These are phyloP conservation scores for Penicillium sp. DNA, from an alignment of 2,329 filamentous ascomycete genomes.

Conservation along the genomic window DNA sequence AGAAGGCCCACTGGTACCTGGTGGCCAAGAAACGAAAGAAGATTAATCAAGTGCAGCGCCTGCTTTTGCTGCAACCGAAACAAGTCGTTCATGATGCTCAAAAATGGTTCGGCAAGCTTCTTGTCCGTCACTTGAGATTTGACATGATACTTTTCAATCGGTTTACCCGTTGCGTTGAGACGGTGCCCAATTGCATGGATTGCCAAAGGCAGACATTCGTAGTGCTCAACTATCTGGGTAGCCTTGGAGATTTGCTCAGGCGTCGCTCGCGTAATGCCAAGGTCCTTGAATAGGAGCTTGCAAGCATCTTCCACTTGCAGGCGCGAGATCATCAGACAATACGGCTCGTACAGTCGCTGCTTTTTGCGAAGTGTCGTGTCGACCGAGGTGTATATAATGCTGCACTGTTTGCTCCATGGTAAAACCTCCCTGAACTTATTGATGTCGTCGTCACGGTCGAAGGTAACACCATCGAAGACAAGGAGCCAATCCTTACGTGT, in stretches of 20 bases:
- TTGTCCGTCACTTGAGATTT: conserved; percentile 49
- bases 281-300: conserved; percentile 53
- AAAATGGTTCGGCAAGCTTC: conserved; percentile 44
- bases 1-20: conserved; percentile 60
- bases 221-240: conserved; percentile 53
- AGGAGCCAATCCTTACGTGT: conserved; percentile 56
- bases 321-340: conserved; percentile 49
- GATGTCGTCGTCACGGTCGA: conserved; percentile 48
- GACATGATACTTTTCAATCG: conserved; percentile 52
- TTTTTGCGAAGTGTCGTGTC: conserved; percentile 50
- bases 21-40: conserved; percentile 58
- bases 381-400: conserved; percentile 61
- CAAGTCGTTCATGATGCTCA: conserved; percentile 43
- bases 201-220: conserved; percentile 58
- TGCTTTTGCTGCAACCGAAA: conserved; percentile 38
- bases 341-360: conserved; percentile 52
- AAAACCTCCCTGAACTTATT: conserved; percentile 51
- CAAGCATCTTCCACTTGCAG: conserved; percentile 52
- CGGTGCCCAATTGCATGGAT: conserved; percentile 59
- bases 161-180: conserved; percentile 53
- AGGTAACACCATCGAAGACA: conserved; percentile 58
- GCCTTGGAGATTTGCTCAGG: conserved; percentile 50
- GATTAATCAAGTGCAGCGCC: conserved; percentile 56
- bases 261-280: conserved; percentile 51
- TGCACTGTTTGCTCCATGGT: conserved; percentile 55